Percentiles rank a stretch among this genome's conserved stretches.
phyloP scores from a whole-genome alignment of 2,329 filamentous ascomycete species.

The Microsporum ferrugineum region DNA sequence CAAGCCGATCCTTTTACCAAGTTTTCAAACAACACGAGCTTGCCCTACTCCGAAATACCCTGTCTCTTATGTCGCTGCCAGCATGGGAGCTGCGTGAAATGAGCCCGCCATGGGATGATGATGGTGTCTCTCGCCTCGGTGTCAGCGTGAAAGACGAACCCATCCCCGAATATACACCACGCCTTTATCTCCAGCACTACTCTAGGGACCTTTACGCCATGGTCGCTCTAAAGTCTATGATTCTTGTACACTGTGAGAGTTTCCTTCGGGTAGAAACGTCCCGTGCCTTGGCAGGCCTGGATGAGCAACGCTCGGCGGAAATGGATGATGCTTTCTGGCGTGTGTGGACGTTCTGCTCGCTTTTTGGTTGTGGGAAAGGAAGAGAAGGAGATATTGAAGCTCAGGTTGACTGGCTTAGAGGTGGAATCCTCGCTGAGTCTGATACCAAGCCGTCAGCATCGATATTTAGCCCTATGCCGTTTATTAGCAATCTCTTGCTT shows the following conservation, averaged over 20 bases:
- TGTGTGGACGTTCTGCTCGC: conserved; percentile 54
- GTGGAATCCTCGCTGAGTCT: conserved; percentile 42
- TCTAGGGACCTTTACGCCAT: conserved; percentile 44
- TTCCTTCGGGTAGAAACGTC: conserved; percentile 48
- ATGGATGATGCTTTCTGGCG: conserved; percentile 54
- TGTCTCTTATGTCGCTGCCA: conserved; percentile 44
- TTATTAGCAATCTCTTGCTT: conserved; percentile 44
- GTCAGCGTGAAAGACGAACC: conserved; percentile 35
- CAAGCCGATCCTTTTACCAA: conserved; percentile 46
- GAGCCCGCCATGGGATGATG: conserved; percentile 40
- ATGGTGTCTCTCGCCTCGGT: conserved; percentile 24
- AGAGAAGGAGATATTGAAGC: conserved; percentile 48
- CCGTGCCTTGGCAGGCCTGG: conserved; percentile 40
- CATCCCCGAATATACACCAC: conserved; percentile 43
- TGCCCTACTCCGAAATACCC: conserved; percentile 39
- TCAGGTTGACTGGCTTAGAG: conserved; percentile 53
- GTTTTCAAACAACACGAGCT: conserved; percentile 49
- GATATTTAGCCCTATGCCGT: conserved; percentile 34
- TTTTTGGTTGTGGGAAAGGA: conserved; percentile 49
- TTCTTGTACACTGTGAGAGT: conserved; percentile 45
- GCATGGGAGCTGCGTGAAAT: conserved; percentile 52
- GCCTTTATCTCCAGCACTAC: conserved; percentile 42
- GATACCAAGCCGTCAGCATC: conserved; percentile 33
- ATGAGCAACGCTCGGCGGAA: conserved; percentile 37
- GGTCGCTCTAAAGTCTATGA: conserved; percentile 44